Conservation (phyloP, 2,329 filamentous ascomycete species). For the Talaromyces piceae region DNA sequence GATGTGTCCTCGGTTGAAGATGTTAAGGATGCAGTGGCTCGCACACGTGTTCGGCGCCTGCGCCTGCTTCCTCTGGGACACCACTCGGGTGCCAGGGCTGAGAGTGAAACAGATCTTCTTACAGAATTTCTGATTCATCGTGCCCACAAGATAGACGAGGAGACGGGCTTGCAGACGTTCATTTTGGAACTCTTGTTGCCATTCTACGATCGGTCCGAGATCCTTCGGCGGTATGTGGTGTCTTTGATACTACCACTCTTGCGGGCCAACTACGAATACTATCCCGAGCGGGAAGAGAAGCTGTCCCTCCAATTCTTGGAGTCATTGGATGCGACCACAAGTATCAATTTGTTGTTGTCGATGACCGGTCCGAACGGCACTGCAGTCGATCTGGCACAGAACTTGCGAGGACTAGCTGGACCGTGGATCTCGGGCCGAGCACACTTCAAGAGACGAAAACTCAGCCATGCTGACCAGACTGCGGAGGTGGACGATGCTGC, state of each 20-base stretch:
- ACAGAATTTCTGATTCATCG: conserved; percentile 54
- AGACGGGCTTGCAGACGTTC: conserved; percentile 52
- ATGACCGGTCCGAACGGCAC: conserved; percentile 29
- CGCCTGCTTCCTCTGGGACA: conserved; percentile 44
- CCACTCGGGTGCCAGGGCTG: conserved; percentile 39
- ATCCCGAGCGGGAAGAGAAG: conserved; percentile 41
- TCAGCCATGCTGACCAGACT: conserved; percentile 26
- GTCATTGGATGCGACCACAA: conserved; percentile 42
- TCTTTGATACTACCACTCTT: conserved; percentile 53
- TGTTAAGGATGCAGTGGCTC: conserved; percentile 43
- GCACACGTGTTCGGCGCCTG: conserved; percentile 46
- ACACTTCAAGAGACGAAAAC: conserved; percentile 47
- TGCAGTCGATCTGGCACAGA: conserved; percentile 40
- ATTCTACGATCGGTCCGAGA: conserved; percentile 48
- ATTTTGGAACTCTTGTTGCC: conserved; percentile 50
- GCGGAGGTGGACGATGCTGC: conserved; percentile 19
- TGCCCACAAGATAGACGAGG: conserved; percentile 50
- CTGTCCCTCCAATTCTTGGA: conserved; percentile 48
- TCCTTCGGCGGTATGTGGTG: conserved; percentile 52
- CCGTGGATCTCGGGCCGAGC: conserved; percentile 57
- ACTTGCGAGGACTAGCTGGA: conserved; percentile 52
- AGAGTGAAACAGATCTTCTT: conserved; percentile 36
- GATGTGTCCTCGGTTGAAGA: conserved; percentile 42
- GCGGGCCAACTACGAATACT: conserved; percentile 56
- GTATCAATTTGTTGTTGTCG: conserved; percentile 48